phyloP scores from a whole-genome alignment of 129 eudicot genomes.

The Ambrosia trifida region DNA sequence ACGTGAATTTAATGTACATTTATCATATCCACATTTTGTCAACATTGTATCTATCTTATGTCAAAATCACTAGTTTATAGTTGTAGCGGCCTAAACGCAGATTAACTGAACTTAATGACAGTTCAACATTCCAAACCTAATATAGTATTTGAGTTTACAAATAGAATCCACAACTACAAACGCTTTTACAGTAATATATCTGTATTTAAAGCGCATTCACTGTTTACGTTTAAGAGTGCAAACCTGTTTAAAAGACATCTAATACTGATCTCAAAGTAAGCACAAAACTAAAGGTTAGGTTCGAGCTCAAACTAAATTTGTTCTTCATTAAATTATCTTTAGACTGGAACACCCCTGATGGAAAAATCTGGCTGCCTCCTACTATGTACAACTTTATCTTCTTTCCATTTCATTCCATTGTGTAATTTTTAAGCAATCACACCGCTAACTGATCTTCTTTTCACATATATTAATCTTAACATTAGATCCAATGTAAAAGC shows the following conservation, averaged over 20 bases:
- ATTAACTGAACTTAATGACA: neutral
- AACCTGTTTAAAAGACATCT: neutral
- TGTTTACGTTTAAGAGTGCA: neutral
- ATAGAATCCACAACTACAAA: neutral
- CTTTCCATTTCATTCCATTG: neutral
- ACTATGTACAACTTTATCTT: neutral
- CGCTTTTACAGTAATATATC: neutral
- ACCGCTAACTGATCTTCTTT: constrained; percentile 1
- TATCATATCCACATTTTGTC: neutral
- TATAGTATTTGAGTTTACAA: constrained; percentile 2
- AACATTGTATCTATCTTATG: constrained; percentile 16
- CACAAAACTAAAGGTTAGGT: constrained; percentile 6
- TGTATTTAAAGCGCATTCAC: neutral
- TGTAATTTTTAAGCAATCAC: neutral
- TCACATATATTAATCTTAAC: constrained; percentile 14
- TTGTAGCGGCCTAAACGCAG: constrained; percentile 4
- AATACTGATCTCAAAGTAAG: constrained; percentile 11
- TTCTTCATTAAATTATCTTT: constrained; percentile 1
- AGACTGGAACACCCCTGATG: neutral
- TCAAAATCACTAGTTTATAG: constrained; percentile 1
- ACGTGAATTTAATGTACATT: neutral
- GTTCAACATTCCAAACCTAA: neutral
- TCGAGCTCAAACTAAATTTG: neutral
- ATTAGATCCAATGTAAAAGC: neutral
- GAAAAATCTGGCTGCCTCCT: neutral